Evolutionary conservation across 805 yeast species (phyloP), one percentile per base, ranked within the genome.

Genomic region (Pichia insulana): DNA sequence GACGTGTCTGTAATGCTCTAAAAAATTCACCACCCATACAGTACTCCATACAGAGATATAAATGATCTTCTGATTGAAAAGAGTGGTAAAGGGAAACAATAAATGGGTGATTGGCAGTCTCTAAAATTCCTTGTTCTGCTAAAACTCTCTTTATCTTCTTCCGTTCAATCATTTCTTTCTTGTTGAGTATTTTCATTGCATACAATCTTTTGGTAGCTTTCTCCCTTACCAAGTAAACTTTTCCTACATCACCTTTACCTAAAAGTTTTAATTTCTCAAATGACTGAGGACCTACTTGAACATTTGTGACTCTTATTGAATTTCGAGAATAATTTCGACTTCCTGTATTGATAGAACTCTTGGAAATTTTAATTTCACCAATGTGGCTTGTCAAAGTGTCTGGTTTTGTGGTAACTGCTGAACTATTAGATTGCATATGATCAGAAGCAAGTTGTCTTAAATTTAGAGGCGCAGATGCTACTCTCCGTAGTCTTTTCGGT

Each of bases 11-110:
- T 41, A 92, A 65, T 0, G 97, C 98, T 46, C 97, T 69, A 69
- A 92, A 92, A 56, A 92, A 92, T 64, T 94, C 98, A 36, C 99
- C 99, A 26, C 99, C 99, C 88, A 92, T 87, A 58, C 99, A 92
- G 56, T 90, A 92, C 60, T 92, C 99, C 96, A 94, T 90, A 63
- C 99, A 92, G 33, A 92, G 73, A 53, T 88, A 92, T 10, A 92
- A 64, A 56, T 84, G 79, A 53, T 89, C 97, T 46, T 86, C 92
- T 4, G 95, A 83, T 64, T 92, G 98, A 67, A 92, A 92, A 0
- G 96, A 88, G 62, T 92, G 99, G 57, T 92, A 90, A 20, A 92
- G 68, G 0, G 98, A 87, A 26, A 92, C 97, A 51, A 92, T 94
- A 57, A 94, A 92, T 0, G 99, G 99, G 62, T 94, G 97, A 58